Conservation (phyloP, 495 filamentous ascomycete species). For the Xylaria castorea region DNA sequence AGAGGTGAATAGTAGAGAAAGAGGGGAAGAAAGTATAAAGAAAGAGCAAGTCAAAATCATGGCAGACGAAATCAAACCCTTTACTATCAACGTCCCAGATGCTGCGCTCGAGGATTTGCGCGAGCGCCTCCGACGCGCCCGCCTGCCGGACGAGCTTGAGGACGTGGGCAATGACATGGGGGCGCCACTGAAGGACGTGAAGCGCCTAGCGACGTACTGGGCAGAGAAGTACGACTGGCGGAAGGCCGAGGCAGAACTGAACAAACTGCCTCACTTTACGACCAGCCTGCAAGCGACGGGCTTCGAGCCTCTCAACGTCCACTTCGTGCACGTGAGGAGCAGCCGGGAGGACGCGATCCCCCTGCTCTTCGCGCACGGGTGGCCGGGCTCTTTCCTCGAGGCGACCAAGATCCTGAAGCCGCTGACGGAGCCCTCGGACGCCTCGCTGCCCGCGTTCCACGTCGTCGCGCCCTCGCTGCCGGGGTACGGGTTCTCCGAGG, state of each 20-base stretch:
- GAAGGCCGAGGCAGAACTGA: slow-evolving; percentile 51
- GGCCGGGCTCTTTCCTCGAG: slow-evolving; percentile 71
- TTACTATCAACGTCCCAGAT: slow-evolving; percentile 36
- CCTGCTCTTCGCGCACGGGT: slow-evolving; percentile 63
- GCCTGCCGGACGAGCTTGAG: slow-evolving; percentile 38
- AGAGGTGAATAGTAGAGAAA: background rate
- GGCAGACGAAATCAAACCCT: slow-evolving; percentile 33
- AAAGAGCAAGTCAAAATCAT: background rate
- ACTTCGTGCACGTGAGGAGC: slow-evolving; percentile 58
- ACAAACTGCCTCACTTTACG: slow-evolving; percentile 59
- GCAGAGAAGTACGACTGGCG: slow-evolving; percentile 36
- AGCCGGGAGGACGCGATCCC: slow-evolving; percentile 55
- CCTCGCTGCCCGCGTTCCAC: slow-evolving; percentile 58
- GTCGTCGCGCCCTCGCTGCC: slow-evolving; percentile 68
- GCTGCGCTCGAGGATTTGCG: slow-evolving; percentile 27
- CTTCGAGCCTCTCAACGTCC: slow-evolving; percentile 49
- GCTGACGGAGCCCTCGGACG: slow-evolving; percentile 46
- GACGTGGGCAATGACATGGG: slow-evolving; percentile 27
- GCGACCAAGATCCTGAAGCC: slow-evolving; percentile 63
- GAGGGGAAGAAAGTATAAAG: background rate
- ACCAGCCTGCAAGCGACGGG: slow-evolving; percentile 48
- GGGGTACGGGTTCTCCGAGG: slow-evolving; percentile 67
- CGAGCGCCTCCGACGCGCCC: slow-evolving; percentile 32
- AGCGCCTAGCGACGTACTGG: slow-evolving; percentile 33
- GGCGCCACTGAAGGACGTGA: slow-evolving; percentile 33